Evolutionary conservation across 768 basidiomycete genomes (phyloP), one percentile per base, ranked within the genome.

Genomic region (Pisolithus tinctorius): DNA sequence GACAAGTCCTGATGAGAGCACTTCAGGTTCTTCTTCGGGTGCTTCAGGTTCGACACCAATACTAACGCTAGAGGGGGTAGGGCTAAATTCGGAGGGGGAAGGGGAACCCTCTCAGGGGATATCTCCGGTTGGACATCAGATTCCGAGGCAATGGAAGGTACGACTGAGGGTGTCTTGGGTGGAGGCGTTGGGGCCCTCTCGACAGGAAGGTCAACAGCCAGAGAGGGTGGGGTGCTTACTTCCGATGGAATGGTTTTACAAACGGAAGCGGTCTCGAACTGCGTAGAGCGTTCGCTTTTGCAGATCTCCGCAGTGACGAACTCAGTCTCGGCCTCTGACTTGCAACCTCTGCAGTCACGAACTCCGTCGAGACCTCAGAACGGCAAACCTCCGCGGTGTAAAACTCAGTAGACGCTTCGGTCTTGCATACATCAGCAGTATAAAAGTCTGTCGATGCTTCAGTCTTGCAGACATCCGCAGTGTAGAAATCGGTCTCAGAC

Each of bases 341-440:
- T 63, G 29, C 74, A 71, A 57, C 48, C 45, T 77, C 73, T 23
- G 76, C 78, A 14, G 72, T 74, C 29, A 73, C 69, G 49, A 74
- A 71, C 49, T 77, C 77, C 3, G 74, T 74, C 23, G 71, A 67
- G 5, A 61, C 61, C 39, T 74, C 74, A 8, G 74, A 68, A 31
- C 68, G 61, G 58, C 78, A 78, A 16, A 74, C 67, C 23, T 75
- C 68, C 37, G 71, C 82, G 17, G 80, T 83, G 29, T 69, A 64
- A 53, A 78, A 86, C 50, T 76, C 71, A 0, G 74, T 73, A n/a
- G 69, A 60, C 6, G 63, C 53, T 27, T 76, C 74, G 1, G 73
- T 70, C 25, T 56, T 37, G 51, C 77, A 78, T 3, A 71, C 66
- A 7, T 74, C 66, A 42, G 67, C 81, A 11, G 80, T 82, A 13